Evolutionary conservation across 139 green algal genomes (phyloP).

Genomic region (Tetraselmis chui): DNA sequence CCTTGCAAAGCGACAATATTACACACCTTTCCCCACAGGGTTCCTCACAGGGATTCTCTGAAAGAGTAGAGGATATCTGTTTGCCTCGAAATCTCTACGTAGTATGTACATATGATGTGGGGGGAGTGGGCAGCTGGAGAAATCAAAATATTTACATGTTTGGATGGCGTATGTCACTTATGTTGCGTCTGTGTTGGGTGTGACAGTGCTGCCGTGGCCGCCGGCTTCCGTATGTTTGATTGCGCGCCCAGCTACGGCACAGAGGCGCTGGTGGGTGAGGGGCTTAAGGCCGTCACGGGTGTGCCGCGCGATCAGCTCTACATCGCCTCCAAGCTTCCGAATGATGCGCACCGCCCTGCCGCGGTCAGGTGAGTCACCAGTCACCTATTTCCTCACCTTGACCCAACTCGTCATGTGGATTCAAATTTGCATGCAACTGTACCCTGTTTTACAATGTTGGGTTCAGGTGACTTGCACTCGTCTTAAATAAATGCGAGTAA

Average conservation of each 20-base stretch:
- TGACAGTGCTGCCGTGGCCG: slow-evolving; percentile 33
- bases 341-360: slow-evolving; percentile 49
- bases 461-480: background rate
- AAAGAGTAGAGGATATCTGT: too few species aligned
- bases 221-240: slow-evolving; percentile 74
- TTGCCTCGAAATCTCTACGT: too few species aligned
- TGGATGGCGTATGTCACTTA: too few species aligned
- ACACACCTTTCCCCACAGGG: too few species aligned
- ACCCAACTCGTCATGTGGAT: too few species aligned
- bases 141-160: too few species aligned
- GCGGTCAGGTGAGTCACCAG: slow-evolving; percentile 44
- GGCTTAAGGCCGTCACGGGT: slow-evolving; percentile 44
- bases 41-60: too few species aligned
- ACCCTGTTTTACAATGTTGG: background rate
- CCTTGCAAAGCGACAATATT: too few species aligned
- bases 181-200: background rate
- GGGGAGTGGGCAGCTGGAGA: too few species aligned
- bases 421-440: background rate
- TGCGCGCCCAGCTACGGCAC: slow-evolving; percentile 71
- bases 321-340: slow-evolving; percentile 76
- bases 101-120: too few species aligned
- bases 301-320: slow-evolving; percentile 59
- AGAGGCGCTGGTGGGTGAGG: slow-evolving; percentile 57
- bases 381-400: too few species aligned
- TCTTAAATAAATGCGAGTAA: too few species aligned